Evolutionary conservation across 345 rosid species (phyloP).

Genomic region (Hirschfeldia incana): DNA sequence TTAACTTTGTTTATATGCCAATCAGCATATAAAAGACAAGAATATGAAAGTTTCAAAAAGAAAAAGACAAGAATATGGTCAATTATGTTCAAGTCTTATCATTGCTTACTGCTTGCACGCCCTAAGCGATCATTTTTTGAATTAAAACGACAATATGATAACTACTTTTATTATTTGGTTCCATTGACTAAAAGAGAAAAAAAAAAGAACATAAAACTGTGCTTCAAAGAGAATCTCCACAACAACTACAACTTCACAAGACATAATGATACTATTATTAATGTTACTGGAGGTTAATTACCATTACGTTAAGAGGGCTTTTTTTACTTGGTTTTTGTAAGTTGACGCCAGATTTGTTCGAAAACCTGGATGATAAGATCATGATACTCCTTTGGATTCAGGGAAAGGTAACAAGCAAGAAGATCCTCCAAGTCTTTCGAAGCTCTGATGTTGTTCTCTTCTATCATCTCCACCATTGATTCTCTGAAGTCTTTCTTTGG

Average conservation of each 20-base stretch:
- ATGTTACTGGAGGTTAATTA: slow-evolving; percentile 12
- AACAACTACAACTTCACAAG: slow-evolving; percentile 16
- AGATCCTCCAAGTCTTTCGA: slow-evolving; percentile 81
- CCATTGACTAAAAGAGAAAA: background rate
- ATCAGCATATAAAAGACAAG: background rate
- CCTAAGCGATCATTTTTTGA: slow-evolving; percentile 23
- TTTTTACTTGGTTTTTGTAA: slow-evolving; percentile 11
- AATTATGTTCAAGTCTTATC: slow-evolving; percentile 2
- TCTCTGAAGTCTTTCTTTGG: slow-evolving; percentile 82
- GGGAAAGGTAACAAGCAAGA: slow-evolving; percentile 77
- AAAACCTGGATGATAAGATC: slow-evolving; percentile 70
- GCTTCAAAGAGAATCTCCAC: background rate
- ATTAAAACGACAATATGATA: slow-evolving; percentile 34
- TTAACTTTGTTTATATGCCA: background rate
- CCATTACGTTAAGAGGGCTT: background rate
- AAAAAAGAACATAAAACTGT: background rate
- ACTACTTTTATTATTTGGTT: slow-evolving; percentile 31
- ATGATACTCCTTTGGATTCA: slow-evolving; percentile 72
- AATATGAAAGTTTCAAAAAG: too few species aligned
- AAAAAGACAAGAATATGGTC: background rate
- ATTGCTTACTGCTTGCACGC: slow-evolving; percentile 23
- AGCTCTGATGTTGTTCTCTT: slow-evolving; percentile 64
- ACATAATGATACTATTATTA: slow-evolving; percentile 2
- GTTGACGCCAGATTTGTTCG: slow-evolving; percentile 70
- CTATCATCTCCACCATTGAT: slow-evolving; percentile 92